A percentile compares a stretch with the other conserved stretches of the same genome.
Evolutionary conservation across 148 eudicot genomes (phyloP).

Genomic region (Selenicereus undatus): DNA sequence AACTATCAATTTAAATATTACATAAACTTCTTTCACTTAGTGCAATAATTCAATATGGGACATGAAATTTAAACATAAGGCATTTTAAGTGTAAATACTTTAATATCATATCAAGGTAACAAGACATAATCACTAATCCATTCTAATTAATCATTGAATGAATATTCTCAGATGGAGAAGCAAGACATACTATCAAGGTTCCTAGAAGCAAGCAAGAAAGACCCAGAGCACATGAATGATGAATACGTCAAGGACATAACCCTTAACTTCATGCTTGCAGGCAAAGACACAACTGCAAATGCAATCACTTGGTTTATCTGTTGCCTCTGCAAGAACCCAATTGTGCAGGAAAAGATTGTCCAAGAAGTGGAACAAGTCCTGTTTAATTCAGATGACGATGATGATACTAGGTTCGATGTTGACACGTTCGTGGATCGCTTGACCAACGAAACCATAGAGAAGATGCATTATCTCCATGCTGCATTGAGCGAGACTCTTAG

Average conservation of each 20-base stretch:
- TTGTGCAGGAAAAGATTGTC: slow-evolving; percentile 39
- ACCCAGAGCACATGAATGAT: slow-evolving; percentile 27
- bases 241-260: slow-evolving; percentile 49
- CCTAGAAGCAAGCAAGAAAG: slow-evolving; percentile 42
- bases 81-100: too few relatives aligned
- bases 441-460: slow-evolving; percentile 35
- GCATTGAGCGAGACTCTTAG: slow-evolving; percentile 40
- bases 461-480: slow-evolving; percentile 44
- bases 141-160: too few relatives aligned
- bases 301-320: slow-evolving; percentile 63
- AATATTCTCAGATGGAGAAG: slow-evolving; percentile 27
- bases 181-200: slow-evolving; percentile 60
- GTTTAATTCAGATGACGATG: background rate
- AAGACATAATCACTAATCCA: too few relatives aligned
- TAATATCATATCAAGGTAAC: too few relatives aligned
- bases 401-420: background rate
- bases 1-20: too few relatives aligned
- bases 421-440: slow-evolving; percentile 2
- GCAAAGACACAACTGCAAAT: slow-evolving; percentile 52
- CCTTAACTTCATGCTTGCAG: slow-evolving; percentile 52
- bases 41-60: too few relatives aligned
- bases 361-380: slow-evolving; percentile 34
- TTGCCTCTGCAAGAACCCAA: slow-evolving; percentile 52
- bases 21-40: too few relatives aligned
- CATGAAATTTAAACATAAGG: too few relatives aligned